These are phyloP conservation scores for Rhodotorula mucilaginosa DNA, from an alignment of 1,284 basidiomycete genomes.

Conservation along the genomic window DNA sequence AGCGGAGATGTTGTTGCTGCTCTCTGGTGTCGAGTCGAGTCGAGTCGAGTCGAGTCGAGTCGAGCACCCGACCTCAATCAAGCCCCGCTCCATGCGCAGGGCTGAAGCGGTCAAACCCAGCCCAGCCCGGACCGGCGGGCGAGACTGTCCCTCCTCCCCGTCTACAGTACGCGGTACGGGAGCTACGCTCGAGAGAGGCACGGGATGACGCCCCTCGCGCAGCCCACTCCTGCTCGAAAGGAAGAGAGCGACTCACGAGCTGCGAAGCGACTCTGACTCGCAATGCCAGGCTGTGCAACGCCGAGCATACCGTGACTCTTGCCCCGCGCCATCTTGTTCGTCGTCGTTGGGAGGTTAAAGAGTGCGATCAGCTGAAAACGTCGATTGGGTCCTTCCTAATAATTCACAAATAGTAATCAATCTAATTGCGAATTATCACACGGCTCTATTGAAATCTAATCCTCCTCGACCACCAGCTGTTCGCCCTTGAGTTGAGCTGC, in stretches of 20 bases:
- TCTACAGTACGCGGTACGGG: too few species aligned
- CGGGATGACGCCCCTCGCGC: neutral
- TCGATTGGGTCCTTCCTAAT: neutral
- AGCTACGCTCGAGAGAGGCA: too few species aligned
- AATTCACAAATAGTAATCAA: neutral
- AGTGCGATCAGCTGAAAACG: neutral
- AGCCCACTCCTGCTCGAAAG: too few species aligned
- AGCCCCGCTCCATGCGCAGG: too few species aligned
- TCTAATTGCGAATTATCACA: neutral
- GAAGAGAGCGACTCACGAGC: constrained; percentile 15
- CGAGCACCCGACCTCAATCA: too few species aligned
- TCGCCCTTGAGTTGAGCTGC: constrained; percentile 38
- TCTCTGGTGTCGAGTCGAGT: too few species aligned
- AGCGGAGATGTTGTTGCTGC: too few species aligned
- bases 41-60: too few species aligned
- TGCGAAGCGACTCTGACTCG: constrained; percentile 21
- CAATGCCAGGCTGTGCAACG: constrained; percentile 13
- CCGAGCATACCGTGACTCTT: neutral
- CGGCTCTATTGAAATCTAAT: constrained; percentile 3
- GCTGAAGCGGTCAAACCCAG: too few species aligned
- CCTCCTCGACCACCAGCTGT: constrained; percentile 36
- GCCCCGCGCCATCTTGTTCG: constrained; percentile 13
- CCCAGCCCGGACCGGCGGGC: too few species aligned
- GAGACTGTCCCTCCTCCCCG: too few species aligned
- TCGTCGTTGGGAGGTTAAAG: neutral